Percentiles rank a stretch among this genome's conserved stretches.
phyloP scores from a whole-genome alignment of 805 yeast species.

The Wickerhamiella spandovensis region DNA sequence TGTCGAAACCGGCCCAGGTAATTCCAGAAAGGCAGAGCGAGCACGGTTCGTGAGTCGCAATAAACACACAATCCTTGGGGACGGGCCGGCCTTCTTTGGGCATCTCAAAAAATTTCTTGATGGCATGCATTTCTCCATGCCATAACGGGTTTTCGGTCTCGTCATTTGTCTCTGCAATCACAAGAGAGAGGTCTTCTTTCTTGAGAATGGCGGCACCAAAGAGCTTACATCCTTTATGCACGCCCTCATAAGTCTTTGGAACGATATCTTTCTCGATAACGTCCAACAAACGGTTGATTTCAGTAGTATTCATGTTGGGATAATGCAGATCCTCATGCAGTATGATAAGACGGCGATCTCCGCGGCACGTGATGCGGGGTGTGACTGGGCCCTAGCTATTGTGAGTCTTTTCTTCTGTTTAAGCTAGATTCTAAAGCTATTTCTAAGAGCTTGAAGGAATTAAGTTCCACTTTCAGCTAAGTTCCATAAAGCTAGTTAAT shows the following conservation, averaged over 20 bases:
- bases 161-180: conserved; percentile 13
- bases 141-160: conserved; percentile 13
- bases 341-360: neutral
- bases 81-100: conserved; percentile 6
- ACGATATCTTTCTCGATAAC: conserved; percentile 13
- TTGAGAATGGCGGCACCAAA: conserved; percentile 16
- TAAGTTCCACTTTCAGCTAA: no score
- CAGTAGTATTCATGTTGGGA: neutral
- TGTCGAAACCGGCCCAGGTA: conserved; percentile 18
- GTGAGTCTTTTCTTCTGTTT: no score
- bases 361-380: neutral
- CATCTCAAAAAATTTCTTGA: conserved; percentile 12
- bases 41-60: conserved; percentile 18
- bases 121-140: conserved; percentile 15
- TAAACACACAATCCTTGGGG: conserved; percentile 14
- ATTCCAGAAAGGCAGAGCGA: conserved; percentile 16
- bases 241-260: conserved; percentile 11
- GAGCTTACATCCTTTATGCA: conserved; percentile 10
- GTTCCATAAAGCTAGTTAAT: no score
- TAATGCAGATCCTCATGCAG: neutral
- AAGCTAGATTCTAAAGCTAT: no score
- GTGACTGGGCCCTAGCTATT: neutral
- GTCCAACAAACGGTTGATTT: conserved; percentile 9
- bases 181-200: conserved; percentile 12
- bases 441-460: no score